These are phyloP conservation scores for Solanum raphanifolium DNA, from an alignment of 257 asterid species.

Conservation along the genomic window DNA sequence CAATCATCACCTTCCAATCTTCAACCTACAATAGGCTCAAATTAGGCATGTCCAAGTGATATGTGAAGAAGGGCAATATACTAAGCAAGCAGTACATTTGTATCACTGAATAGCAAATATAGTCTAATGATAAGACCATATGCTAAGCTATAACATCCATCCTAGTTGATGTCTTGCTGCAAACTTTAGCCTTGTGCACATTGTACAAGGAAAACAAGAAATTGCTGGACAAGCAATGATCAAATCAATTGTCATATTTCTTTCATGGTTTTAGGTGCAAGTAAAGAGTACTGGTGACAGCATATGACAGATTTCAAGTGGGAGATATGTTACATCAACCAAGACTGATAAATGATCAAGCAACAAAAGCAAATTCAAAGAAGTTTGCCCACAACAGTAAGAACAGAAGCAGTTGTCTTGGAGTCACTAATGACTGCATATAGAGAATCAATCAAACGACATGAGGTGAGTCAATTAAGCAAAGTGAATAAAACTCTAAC, in stretches of 20 bases:
- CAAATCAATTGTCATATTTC: not conserved
- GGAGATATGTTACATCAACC: not conserved
- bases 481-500: constrained; percentile 10
- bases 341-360: not conserved
- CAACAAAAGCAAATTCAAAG: not conserved
- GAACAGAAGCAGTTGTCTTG: too few relatives aligned
- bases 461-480: not conserved
- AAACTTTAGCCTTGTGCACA: not conserved
- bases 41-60: not conserved
- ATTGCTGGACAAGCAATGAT: not conserved
- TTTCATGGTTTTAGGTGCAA: not conserved
- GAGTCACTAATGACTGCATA: too few relatives aligned
- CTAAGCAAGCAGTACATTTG: not conserved
- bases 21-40: constrained; percentile 42
- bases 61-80: not conserved
- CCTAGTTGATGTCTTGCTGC: not conserved
- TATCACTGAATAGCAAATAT: not conserved
- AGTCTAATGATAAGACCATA: not conserved
- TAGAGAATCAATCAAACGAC: not conserved
- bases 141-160: not conserved
- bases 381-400: not conserved
- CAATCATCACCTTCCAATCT: constrained; percentile 55
- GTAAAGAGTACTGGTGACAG: not conserved
- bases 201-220: not conserved
- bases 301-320: too few relatives aligned